These are phyloP conservation scores for Botrytis medusae DNA, from an alignment of 2,329 filamentous ascomycete genomes.

Conservation along the genomic window DNA sequence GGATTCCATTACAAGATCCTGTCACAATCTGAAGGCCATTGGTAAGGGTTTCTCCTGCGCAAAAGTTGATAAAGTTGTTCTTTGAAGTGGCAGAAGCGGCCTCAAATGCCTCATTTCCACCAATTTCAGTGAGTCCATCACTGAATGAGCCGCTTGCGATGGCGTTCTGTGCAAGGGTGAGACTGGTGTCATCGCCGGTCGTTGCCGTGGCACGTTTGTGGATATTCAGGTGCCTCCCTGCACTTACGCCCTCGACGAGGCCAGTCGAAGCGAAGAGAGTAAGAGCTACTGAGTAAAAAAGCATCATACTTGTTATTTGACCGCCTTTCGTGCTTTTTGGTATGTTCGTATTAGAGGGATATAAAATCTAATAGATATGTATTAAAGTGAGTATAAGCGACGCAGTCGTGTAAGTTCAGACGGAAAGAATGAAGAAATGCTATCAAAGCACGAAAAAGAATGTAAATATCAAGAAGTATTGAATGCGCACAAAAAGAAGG, in stretches of 20 bases:
- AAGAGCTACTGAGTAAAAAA: conserved; percentile 23
- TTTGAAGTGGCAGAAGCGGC: conserved; percentile 30
- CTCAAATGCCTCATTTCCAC: conserved; percentile 27
- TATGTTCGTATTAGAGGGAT: neutral
- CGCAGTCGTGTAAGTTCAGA: conserved; percentile 12
- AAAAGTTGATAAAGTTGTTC: conserved; percentile 39
- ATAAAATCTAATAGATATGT: neutral
- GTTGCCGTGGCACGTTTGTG: conserved; percentile 6
- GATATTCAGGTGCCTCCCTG: conserved; percentile 17
- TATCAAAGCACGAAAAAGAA: conserved; percentile 22
- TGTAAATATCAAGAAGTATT: conserved; percentile 8
- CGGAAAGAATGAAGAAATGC: conserved; percentile 9
- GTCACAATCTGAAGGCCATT: conserved; percentile 56
- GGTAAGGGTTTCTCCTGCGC: conserved; percentile 47
- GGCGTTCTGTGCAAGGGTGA: conserved; percentile 21
- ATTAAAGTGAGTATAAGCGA: neutral
- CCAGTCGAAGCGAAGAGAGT: conserved; percentile 25
- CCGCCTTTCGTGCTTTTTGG: neutral
- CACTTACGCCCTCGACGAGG: conserved; percentile 17
- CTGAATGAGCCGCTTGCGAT: conserved; percentile 30
- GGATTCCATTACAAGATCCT: conserved; percentile 58
- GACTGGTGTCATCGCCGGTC: conserved; percentile 3
- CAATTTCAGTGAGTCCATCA: conserved; percentile 29
- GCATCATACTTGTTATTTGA: conserved; percentile 18
- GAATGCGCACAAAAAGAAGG: conserved; percentile 11